phyloP scores from a whole-genome alignment of 768 basidiomycete genomes.

The Austroboletus eburneus region DNA sequence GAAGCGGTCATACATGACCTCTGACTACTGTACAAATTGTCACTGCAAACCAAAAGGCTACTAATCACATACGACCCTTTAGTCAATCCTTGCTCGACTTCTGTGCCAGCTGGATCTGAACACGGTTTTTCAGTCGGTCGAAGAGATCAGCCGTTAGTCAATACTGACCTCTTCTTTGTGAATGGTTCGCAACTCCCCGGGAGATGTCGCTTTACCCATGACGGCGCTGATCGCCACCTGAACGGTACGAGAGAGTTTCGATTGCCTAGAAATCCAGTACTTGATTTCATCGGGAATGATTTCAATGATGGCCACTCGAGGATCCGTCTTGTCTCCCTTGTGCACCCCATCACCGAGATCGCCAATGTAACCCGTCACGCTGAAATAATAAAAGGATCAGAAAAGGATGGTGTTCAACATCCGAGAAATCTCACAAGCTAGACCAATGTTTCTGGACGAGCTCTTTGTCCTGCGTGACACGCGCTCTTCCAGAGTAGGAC shows the following conservation, averaged over 20 bases:
- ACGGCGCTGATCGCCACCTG: constrained; percentile 57
- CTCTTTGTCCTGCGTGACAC: constrained; percentile 55
- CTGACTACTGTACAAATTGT: background rate
- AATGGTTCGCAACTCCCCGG: constrained; percentile 77
- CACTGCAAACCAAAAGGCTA: constrained; percentile 6
- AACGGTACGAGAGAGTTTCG: constrained; percentile 50
- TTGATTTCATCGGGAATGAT: constrained; percentile 77
- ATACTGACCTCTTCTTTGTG: constrained; percentile 62
- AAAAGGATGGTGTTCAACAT: background rate
- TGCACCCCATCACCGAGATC: constrained; percentile 83
- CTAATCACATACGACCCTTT: background rate
- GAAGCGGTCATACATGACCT: constrained; percentile 16
- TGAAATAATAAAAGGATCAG: constrained; percentile 22
- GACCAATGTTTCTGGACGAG: constrained; percentile 65
- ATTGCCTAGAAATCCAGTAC: constrained; percentile 72
- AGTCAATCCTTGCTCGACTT: constrained; percentile 8
- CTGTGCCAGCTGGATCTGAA: constrained; percentile 19
- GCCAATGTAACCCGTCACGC: constrained; percentile 76
- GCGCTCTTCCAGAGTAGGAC: constrained; percentile 71
- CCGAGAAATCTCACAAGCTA: constrained; percentile 35
- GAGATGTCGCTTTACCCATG: constrained; percentile 59
- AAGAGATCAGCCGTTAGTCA: background rate
- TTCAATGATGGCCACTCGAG: constrained; percentile 75
- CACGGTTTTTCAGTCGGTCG: background rate
- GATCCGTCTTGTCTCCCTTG: constrained; percentile 75